Evolutionary conservation across 345 rosid genomes (phyloP).

Genomic region (Syzygium aromaticum): DNA sequence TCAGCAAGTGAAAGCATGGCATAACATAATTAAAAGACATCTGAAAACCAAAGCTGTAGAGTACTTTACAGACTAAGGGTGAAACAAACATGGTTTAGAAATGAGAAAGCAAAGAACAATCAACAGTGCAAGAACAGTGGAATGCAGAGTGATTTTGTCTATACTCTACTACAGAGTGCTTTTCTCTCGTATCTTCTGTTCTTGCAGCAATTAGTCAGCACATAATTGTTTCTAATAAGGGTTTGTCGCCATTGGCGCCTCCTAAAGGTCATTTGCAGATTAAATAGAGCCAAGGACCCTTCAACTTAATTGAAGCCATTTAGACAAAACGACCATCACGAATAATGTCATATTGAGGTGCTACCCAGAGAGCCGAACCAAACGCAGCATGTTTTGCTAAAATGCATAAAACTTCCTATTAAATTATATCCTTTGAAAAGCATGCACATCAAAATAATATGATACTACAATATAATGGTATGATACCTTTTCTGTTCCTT

Average conservation of each 20-base stretch:
- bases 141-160: neutral
- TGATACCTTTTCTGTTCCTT: conserved; percentile 83
- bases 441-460: neutral
- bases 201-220: neutral
- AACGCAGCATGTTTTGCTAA: neutral
- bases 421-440: neutral
- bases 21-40: neutral
- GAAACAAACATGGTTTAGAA: neutral
- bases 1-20: neutral
- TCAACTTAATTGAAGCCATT: neutral
- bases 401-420: neutral
- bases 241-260: neutral
- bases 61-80: neutral
- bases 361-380: neutral
- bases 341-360: neutral
- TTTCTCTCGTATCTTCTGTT: neutral
- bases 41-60: neutral
- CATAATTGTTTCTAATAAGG: neutral
- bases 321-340: neutral
- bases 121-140: neutral
- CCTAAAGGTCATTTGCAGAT: neutral
- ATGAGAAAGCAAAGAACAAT: neutral
- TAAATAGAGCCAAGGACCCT: neutral
- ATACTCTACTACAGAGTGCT: neutral
- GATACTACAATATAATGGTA: neutral